Percentiles rank a stretch among this genome's conserved stretches.
Evolutionary conservation across 1,284 basidiomycete species (phyloP).

Genomic region (Rhodotorula sp.): DNA sequence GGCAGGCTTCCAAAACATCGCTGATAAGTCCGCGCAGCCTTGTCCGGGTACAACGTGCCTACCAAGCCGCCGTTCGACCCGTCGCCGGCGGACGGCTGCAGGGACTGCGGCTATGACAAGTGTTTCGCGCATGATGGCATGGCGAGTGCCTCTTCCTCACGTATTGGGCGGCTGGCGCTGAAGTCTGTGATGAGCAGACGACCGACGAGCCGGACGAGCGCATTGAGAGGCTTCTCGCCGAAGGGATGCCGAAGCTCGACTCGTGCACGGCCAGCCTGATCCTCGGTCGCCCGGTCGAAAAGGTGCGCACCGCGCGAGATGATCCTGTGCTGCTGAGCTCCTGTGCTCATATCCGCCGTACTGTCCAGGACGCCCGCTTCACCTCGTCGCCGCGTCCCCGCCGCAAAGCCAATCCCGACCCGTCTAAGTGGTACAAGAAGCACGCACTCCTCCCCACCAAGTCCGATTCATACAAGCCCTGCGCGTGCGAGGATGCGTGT

Average conservation of each 20-base stretch:
- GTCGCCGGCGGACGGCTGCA: neutral
- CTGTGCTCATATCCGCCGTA: neutral
- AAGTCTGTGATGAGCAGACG: too few relatives aligned
- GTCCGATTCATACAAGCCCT: constrained; percentile 10
- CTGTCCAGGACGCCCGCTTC: too few relatives aligned
- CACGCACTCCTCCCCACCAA: neutral
- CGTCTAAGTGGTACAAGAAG: neutral
- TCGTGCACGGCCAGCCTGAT: constrained; percentile 1
- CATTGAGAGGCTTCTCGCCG: neutral
- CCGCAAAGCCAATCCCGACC: too few relatives aligned
- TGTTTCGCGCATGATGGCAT: neutral
- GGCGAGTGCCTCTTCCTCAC: neutral
- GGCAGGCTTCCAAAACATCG: too few relatives aligned
- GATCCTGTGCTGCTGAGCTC: neutral
- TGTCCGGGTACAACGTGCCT: constrained; percentile 1
- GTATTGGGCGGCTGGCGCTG: neutral
- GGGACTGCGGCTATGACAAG: neutral
- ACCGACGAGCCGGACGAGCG: too few relatives aligned
- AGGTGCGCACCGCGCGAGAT: too few relatives aligned
- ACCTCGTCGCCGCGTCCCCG: too few relatives aligned
- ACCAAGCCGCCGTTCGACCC: neutral
- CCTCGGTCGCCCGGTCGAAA: neutral
- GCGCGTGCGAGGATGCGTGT: neutral
- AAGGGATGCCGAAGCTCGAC: neutral
- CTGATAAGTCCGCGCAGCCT: neutral